Evolutionary conservation across 2,329 filamentous ascomycete genomes (phyloP).

Genomic region (Annulohypoxylon truncatum): DNA sequence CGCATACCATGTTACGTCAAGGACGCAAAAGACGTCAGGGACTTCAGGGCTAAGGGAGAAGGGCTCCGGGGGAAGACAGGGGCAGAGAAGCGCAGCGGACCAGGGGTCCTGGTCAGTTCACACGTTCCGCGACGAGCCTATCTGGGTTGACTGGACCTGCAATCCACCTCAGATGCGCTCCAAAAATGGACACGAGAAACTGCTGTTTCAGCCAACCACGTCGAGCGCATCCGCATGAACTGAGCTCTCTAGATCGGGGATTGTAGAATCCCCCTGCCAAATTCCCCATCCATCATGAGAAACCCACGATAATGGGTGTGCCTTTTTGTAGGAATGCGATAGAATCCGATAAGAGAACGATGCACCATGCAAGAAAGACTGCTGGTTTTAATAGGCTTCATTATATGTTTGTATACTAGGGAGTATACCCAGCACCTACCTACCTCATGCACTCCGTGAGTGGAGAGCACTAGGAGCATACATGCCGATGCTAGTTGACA

Average conservation of each 20-base stretch:
- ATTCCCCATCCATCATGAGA: conserved; percentile 32
- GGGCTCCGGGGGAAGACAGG: conserved; percentile 35
- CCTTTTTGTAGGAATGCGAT: conserved; percentile 37
- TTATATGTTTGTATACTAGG: conserved; percentile 20
- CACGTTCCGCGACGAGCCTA: conserved; percentile 41
- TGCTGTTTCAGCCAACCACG: conserved; percentile 55
- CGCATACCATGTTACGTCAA: conserved; percentile 39
- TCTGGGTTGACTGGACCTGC: conserved; percentile 40
- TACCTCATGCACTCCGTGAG: not conserved
- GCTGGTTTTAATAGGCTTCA: conserved; percentile 11
- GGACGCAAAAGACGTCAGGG: conserved; percentile 32
- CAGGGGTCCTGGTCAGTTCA: conserved; percentile 35
- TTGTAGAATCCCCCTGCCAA: conserved; percentile 39
- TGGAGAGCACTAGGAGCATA: conserved; percentile 8
- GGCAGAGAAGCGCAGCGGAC: conserved; percentile 24
- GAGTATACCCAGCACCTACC: not conserved
- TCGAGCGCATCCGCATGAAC: conserved; percentile 37
- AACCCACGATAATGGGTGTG: conserved; percentile 35
- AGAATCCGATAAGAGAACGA: conserved; percentile 27
- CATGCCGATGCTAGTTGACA: conserved; percentile 18
- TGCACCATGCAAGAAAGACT: conserved; percentile 17
- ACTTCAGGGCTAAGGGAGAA: conserved; percentile 27
- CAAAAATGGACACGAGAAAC: conserved; percentile 61
- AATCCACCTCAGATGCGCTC: conserved; percentile 46
- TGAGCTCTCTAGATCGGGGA: conserved; percentile 40